phyloP scores from a whole-genome alignment of 2,329 filamentous ascomycete genomes.

The Grosmannia huntii region DNA sequence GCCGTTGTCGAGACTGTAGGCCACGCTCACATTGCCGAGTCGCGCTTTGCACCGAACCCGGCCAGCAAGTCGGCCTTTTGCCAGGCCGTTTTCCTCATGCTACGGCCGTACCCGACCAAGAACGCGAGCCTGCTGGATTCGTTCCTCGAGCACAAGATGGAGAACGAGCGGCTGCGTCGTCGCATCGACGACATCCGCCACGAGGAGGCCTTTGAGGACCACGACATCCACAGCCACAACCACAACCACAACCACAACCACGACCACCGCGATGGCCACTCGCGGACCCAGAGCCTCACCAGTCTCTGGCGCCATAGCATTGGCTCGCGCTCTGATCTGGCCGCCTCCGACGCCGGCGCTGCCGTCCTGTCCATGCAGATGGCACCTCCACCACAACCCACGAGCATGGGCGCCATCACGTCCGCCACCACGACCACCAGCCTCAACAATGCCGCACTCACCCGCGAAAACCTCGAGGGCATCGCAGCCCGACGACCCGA shows the following conservation, averaged over 20 bases:
- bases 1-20: slow-evolving; percentile 84
- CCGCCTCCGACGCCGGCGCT: slow-evolving; percentile 33
- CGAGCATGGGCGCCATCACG: not conserved
- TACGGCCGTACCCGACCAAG: slow-evolving; percentile 77
- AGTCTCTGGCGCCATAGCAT: slow-evolving; percentile 6
- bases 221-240: slow-evolving; percentile 19
- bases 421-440: slow-evolving; percentile 19
- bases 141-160: slow-evolving; percentile 92
- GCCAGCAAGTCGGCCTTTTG: slow-evolving; percentile 59
- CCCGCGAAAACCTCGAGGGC: slow-evolving; percentile 68
- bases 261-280: slow-evolving; percentile 47
- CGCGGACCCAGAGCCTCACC: slow-evolving; percentile 46
- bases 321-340: slow-evolving; percentile 30
- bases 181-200: slow-evolving; percentile 73
- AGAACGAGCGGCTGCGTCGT: slow-evolving; percentile 77
- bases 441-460: slow-evolving; percentile 52
- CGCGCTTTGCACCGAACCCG: slow-evolving; percentile 49
- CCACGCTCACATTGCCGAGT: slow-evolving; percentile 72
- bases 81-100: slow-evolving; percentile 87
- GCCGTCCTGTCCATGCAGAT: slow-evolving; percentile 6
- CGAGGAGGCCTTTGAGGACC: slow-evolving; percentile 64
- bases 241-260: slow-evolving; percentile 31
- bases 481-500: slow-evolving; percentile 55
- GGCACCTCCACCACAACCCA: slow-evolving; percentile 11
- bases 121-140: slow-evolving; percentile 79